These are phyloP conservation scores for Chlamydomonas reinhardtii DNA, from an alignment of 163 green algal genomes.

Conservation along the genomic window DNA sequence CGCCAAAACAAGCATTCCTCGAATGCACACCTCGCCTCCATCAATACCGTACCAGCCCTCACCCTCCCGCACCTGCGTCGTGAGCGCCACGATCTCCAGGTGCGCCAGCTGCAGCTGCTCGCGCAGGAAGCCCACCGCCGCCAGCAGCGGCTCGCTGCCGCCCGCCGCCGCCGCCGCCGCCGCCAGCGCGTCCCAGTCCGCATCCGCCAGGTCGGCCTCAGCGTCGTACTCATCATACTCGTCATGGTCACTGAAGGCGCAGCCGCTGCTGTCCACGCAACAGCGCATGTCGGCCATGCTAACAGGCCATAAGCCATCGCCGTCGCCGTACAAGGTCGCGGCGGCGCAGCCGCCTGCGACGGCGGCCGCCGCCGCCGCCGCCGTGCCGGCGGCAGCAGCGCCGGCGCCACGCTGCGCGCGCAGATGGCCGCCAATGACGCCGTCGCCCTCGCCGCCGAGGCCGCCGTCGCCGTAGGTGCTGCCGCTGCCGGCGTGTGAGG, in stretches of 20 bases:
- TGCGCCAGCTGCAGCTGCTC: conserved; percentile 42
- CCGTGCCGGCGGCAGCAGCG: no score
- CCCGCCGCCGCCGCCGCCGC: not conserved
- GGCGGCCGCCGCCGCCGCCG: no score
- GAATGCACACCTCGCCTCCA: no score
- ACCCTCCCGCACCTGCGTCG: conserved; percentile 1
- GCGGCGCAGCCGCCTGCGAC: no score
- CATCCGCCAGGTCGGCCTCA: not conserved
- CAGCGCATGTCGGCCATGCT: no score
- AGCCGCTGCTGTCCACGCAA: not conserved
- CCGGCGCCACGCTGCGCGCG: no score
- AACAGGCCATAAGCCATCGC: not conserved
- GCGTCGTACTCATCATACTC: not conserved
- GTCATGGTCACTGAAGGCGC: not conserved
- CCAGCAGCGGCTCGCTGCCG: conserved; percentile 1
- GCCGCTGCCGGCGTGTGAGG: not conserved
- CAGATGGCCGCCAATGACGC: no score
- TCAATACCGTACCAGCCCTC: no score
- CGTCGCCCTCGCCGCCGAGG: not conserved
- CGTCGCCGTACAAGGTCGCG: no score
- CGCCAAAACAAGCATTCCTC: no score
- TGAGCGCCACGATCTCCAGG: conserved; percentile 37
- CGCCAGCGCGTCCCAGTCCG: conserved; percentile 32
- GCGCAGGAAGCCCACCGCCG: conserved; percentile 6
- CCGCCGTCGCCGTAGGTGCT: not conserved